Conservation (phyloP, 495 filamentous ascomycete species). For the Staphylotrichum longicolle region DNA sequence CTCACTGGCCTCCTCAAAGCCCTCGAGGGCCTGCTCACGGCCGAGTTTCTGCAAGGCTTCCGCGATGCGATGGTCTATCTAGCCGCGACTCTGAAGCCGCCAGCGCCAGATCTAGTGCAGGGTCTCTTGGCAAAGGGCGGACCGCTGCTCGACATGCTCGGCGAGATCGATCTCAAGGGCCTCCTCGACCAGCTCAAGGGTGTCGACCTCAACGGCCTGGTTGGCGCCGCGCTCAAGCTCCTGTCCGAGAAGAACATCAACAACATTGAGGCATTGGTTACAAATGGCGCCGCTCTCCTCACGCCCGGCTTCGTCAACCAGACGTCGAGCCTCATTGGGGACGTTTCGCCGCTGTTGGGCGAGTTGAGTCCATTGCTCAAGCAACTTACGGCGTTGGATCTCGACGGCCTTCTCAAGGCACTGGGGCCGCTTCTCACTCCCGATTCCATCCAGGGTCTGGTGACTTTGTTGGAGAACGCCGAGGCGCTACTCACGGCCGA, state of each 20-base stretch:
- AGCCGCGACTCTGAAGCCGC: constrained; percentile 33
- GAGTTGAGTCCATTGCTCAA: constrained; percentile 15
- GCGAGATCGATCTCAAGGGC: constrained; percentile 33
- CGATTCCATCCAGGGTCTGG: no score
- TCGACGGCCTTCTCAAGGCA: no score
- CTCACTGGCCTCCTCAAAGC: constrained; percentile 28
- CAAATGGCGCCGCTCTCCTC: constrained; percentile 5
- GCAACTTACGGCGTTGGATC: no score
- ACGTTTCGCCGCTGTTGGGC: constrained; percentile 6
- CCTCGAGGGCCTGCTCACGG: constrained; percentile 29
- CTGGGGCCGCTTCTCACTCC: no score
- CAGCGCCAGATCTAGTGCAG: constrained; percentile 30
- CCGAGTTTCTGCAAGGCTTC: constrained; percentile 34
- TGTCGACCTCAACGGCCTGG: constrained; percentile 11
- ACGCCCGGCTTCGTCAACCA: constrained; percentile 7
- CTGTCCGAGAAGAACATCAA: constrained; percentile 11
- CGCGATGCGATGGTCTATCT: constrained; percentile 38
- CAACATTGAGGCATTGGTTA: constrained; percentile 6
- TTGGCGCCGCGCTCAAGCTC: constrained; percentile 11
- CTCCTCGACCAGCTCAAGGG: constrained; percentile 18
- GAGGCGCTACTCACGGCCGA: no score
- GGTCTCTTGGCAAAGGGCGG: constrained; percentile 31
- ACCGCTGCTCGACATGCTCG: constrained; percentile 33
- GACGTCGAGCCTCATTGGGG: constrained; percentile 9
- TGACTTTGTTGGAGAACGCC: no score